These are phyloP conservation scores for Cladosporium austrohemisphaericum DNA, from an alignment of 2,329 filamentous ascomycete genomes.

Conservation along the genomic window DNA sequence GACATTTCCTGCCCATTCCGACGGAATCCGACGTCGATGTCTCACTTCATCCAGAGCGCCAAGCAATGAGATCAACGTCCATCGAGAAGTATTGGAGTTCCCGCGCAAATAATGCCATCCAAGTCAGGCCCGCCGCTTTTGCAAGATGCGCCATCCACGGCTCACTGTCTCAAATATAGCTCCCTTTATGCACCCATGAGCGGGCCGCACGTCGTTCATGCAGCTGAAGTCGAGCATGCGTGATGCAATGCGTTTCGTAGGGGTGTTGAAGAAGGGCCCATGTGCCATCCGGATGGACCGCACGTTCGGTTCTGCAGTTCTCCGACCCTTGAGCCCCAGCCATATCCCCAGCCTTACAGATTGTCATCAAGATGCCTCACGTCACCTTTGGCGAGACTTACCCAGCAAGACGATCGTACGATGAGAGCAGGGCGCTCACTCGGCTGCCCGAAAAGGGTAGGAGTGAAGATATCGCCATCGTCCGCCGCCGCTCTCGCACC, in stretches of 20 bases:
- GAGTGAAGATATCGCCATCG: neutral
- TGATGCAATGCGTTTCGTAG: no score
- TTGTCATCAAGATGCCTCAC: slow-evolving; percentile 5
- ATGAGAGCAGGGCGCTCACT: neutral
- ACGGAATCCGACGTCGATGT: neutral
- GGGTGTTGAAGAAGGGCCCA: no score
- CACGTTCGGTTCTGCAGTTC: neutral
- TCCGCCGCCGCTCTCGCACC: neutral
- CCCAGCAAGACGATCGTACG: neutral
- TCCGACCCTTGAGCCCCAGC: neutral
- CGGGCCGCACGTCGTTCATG: no score
- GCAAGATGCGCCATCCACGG: neutral
- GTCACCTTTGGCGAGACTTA: neutral
- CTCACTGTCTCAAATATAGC: neutral
- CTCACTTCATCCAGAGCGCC: slow-evolving; percentile 1
- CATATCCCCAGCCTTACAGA: neutral
- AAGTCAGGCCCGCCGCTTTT: neutral
- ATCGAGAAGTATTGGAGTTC: neutral
- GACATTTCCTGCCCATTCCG: slow-evolving; percentile 4
- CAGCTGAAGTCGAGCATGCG: no score
- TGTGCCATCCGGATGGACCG: no score
- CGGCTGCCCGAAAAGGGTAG: neutral
- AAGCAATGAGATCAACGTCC: slow-evolving; percentile 4
- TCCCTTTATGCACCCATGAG: neutral
- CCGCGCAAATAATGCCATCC: neutral